Base-by-base conservation (phyloP, 2,329 filamentous ascomycete species). In the Colletotrichum magnum region DNA sequence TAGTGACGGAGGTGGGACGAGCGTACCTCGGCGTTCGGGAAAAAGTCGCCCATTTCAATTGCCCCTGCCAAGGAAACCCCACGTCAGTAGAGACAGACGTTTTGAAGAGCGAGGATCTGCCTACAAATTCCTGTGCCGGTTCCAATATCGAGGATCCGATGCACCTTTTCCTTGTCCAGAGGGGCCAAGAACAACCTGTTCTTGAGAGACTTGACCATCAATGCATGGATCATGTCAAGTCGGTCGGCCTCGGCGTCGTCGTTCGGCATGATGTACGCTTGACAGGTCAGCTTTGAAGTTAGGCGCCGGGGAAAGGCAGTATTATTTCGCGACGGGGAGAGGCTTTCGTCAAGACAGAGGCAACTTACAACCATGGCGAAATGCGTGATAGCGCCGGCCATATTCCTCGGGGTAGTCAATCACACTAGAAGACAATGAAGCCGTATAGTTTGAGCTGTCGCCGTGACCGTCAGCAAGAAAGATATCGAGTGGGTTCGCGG, bases 101-200 rank as follows among this genome's bases (percentile, higher is more conserved):
- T 32, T 32, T 3, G 10, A 3, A 24, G 2, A 10, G 12, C 24
- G 10, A 5, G 1, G 4, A 4, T 9, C 28, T 36, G 10, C 48
- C n/a, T 51, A 51, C 89, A 91, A 68, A 89, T 88, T 4, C 89
- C 89, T 0, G 88, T 89, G 18, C 89, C 89, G 9, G 86, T 89
- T 54, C 88, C 87, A 7, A 90, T 79, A 72, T 90, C 87, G 15
- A 90, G 79, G 21, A 89, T 84, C 24, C 80, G 80, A 63, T 82
- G 72, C 3, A 60, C 26, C 47, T 52, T 60, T 2, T 36, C 58
- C 13, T 50, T 48, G 7, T 51, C 26, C n/a, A 60, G 6, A 12
- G 58, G 58, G 2, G 58, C 58, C 18, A 39, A 6, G 58, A 13
- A 51, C 10, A 60, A 28, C 28, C 48, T 60, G 58, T 51, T 51